Conservation (phyloP, 192 early-diverging fungal genomes). For the Coemansia sp. region DNA sequence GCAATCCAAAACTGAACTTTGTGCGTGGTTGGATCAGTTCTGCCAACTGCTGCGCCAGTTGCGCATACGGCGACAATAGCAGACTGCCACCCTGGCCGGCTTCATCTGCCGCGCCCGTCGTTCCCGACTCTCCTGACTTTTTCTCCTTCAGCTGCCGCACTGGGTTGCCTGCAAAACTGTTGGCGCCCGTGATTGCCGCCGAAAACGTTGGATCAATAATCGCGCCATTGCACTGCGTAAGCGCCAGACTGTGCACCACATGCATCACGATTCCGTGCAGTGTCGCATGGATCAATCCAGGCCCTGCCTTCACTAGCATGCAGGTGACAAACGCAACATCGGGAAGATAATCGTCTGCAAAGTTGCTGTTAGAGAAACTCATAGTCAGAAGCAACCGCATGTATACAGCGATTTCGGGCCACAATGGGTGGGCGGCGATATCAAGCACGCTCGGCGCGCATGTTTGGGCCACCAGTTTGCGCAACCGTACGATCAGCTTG, state of each 20-base stretch:
- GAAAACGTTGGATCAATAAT: constrained; percentile 83
- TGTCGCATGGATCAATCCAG: constrained; percentile 80
- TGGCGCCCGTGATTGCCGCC: constrained; percentile 63
- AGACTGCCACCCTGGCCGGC: constrained; percentile 33
- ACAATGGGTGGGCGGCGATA: constrained; percentile 79
- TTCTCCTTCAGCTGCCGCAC: constrained; percentile 55
- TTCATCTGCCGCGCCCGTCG: neutral
- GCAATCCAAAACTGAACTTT: constrained; percentile 54
- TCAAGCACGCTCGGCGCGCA: constrained; percentile 69
- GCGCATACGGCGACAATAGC: constrained; percentile 60
- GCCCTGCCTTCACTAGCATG: constrained; percentile 81
- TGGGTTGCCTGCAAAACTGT: constrained; percentile 61
- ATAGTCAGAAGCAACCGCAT: constrained; percentile 86
- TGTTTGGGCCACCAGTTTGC: constrained; percentile 81
- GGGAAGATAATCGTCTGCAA: constrained; percentile 76
- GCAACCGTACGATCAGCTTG: constrained; percentile 77
- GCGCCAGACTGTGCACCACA: constrained; percentile 79
- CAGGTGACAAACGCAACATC: constrained; percentile 86
- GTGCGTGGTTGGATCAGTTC: constrained; percentile 51
- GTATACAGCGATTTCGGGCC: constrained; percentile 91
- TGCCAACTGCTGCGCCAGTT: constrained; percentile 59
- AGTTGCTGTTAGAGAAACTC: constrained; percentile 81
- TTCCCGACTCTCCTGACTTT: neutral
- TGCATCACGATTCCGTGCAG: constrained; percentile 95
- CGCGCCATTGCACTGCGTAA: constrained; percentile 79